Percentiles rank a stretch among this genome's conserved stretches.
Evolutionary conservation across 306 rosid genomes (phyloP).

Genomic region (Pyrus betulifolia): DNA sequence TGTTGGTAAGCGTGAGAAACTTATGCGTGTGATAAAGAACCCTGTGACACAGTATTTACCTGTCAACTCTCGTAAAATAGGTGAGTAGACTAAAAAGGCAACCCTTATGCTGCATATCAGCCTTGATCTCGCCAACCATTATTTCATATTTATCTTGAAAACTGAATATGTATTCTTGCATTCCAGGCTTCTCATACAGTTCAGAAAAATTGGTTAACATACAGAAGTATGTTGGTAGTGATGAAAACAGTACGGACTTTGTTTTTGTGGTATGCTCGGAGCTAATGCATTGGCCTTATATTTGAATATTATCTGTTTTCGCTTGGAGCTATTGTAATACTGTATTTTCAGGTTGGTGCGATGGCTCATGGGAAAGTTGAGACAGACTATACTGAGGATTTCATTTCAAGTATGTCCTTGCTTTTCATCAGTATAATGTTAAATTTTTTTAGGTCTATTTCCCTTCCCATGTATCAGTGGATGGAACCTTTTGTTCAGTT

Average conservation of each 20-base stretch:
- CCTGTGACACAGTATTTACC: constrained; percentile 85
- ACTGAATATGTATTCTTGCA: neutral
- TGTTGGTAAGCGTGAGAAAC: constrained; percentile 70
- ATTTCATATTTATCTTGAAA: neutral
- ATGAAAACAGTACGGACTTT: constrained; percentile 29
- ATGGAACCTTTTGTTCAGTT: no score
- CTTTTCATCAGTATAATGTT: neutral
- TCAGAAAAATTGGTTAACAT: constrained; percentile 58
- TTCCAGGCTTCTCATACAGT: constrained; percentile 60
- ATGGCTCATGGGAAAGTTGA: constrained; percentile 88
- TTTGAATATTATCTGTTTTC: neutral
- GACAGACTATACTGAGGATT: constrained; percentile 64
- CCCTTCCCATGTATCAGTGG: no score
- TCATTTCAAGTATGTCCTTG: constrained; percentile 52
- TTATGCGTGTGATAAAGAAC: constrained; percentile 63
- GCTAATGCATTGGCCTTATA: neutral
- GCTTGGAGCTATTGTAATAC: neutral
- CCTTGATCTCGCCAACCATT: no score
- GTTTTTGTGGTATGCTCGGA: constrained; percentile 72
- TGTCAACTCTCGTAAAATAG: constrained; percentile 54
- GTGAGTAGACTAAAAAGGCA: constrained; percentile 19
- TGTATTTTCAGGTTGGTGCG: constrained; percentile 65
- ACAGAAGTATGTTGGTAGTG: constrained; percentile 30
- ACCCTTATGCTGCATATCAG: no score
- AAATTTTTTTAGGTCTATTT: no score